Conservation (phyloP, 2,329 filamentous ascomycete species). For the Arachnomyces sp. region DNA sequence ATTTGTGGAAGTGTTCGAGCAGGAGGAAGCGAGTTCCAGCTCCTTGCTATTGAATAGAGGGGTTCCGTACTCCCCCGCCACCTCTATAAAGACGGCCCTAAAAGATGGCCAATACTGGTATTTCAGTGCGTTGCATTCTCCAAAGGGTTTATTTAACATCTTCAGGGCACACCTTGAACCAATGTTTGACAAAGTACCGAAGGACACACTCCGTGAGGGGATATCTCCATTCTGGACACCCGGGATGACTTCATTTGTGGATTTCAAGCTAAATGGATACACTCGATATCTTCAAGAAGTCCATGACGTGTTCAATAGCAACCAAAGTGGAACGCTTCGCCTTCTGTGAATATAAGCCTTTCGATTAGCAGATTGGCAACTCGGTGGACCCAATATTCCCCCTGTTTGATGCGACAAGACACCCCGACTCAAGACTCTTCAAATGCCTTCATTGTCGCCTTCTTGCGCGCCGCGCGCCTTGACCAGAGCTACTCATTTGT, state of each 20-base stretch:
- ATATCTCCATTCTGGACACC: constrained; percentile 8
- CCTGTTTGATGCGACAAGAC: too few species aligned
- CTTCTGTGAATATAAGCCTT: too few species aligned
- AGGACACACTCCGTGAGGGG: not conserved
- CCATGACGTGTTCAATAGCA: constrained; percentile 3
- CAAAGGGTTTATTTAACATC: constrained; percentile 9
- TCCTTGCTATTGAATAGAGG: not conserved
- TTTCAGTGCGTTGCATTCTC: constrained; percentile 3
- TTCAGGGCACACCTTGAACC: constrained; percentile 3
- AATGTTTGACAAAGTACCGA: constrained; percentile 1
- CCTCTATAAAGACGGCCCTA: constrained; percentile 1
- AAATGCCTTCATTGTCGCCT: not conserved
- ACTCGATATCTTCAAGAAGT: constrained; percentile 6
- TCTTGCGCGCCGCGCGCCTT: not conserved
- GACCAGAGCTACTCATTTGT: constrained; percentile 5
- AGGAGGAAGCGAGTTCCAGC: constrained; percentile 1
- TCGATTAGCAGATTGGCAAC: too few species aligned
- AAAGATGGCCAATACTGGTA: constrained; percentile 8
- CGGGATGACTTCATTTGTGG: constrained; percentile 9
- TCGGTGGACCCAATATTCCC: too few species aligned
- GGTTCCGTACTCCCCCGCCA: not conserved
- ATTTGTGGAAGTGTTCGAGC: constrained; percentile 8
- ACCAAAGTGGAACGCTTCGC: too few species aligned
- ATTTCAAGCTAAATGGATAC: constrained; percentile 4
- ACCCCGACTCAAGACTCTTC: not conserved